These are phyloP conservation scores for Exophiala viscosa DNA, from an alignment of 2,329 filamentous ascomycete species.

Conservation along the genomic window DNA sequence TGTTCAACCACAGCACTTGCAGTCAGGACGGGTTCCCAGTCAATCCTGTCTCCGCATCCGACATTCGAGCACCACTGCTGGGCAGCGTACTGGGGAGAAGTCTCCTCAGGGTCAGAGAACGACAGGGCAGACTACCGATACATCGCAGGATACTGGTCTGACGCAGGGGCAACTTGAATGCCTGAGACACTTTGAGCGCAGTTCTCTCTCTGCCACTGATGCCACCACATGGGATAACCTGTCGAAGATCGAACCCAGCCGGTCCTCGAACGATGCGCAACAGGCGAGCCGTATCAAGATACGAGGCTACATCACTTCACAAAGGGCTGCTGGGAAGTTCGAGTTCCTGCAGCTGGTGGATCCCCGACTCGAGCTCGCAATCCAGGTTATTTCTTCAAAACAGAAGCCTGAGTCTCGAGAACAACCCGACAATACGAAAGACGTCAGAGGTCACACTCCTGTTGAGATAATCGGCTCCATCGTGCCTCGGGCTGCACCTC, in stretches of 20 bases:
- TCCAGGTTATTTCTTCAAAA: slow-evolving; percentile 27
- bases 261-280: background rate
- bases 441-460: slow-evolving; percentile 14
- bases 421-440: slow-evolving; percentile 7
- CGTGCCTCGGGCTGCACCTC: slow-evolving; percentile 5
- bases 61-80: too few species aligned
- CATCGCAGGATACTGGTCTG: background rate
- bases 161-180: slow-evolving; percentile 4
- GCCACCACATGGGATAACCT: slow-evolving; percentile 13
- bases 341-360: slow-evolving; percentile 24
- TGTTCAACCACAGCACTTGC: background rate
- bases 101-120: too few species aligned
- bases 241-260: background rate
- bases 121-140: too few species aligned
- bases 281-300: slow-evolving; percentile 6
- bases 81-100: too few species aligned
- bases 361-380: slow-evolving; percentile 14
- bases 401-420: background rate
- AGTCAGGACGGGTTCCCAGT: background rate
- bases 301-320: slow-evolving; percentile 25
- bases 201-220: background rate
- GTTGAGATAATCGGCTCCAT: slow-evolving; percentile 16
- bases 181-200: slow-evolving; percentile 10
- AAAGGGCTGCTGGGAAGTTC: slow-evolving; percentile 18
- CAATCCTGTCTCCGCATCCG: background rate